These are phyloP conservation scores for Chaetomium fimeti DNA, from an alignment of 495 filamentous ascomycete species.

Conservation along the genomic window DNA sequence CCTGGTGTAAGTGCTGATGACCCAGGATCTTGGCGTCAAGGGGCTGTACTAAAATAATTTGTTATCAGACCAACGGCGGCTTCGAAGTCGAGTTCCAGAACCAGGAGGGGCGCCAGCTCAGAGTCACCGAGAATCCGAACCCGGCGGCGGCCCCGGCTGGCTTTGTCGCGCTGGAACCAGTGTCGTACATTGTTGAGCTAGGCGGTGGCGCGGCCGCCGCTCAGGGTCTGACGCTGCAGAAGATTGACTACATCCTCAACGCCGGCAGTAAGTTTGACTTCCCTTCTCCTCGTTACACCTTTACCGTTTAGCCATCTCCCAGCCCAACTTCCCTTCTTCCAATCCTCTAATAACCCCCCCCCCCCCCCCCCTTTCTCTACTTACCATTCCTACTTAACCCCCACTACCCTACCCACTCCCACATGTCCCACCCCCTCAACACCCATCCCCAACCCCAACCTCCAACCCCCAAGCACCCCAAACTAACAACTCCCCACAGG, in stretches of 20 bases:
- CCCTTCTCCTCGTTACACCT: not conserved
- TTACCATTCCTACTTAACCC: not conserved
- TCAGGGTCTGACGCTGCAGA: constrained; percentile 37
- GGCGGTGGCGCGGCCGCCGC: constrained; percentile 25
- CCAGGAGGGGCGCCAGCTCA: constrained; percentile 27
- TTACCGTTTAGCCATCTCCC: not conserved
- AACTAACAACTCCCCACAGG: constrained; percentile 5
- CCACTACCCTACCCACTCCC: not conserved
- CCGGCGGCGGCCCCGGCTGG: constrained; percentile 36
- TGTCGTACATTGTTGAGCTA: constrained; percentile 38
- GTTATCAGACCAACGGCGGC: constrained; percentile 29
- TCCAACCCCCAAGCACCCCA: not conserved
- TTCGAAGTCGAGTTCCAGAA: constrained; percentile 45
- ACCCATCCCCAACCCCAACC: not conserved
- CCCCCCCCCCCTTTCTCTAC: not conserved
- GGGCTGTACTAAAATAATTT: not conserved
- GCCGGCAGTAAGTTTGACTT: constrained; percentile 25
- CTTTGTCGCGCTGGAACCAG: constrained; percentile 38
- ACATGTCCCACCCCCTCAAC: not conserved
- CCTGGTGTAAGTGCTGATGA: constrained; percentile 27
- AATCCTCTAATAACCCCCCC: too few species aligned
- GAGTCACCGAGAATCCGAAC: constrained; percentile 40
- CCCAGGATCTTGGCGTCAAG: not conserved
- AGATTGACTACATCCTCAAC: constrained; percentile 44
- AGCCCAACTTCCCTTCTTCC: too few species aligned